phyloP scores from a whole-genome alignment of 2,329 filamentous ascomycete species.

The Ophiostoma angusticollis region DNA sequence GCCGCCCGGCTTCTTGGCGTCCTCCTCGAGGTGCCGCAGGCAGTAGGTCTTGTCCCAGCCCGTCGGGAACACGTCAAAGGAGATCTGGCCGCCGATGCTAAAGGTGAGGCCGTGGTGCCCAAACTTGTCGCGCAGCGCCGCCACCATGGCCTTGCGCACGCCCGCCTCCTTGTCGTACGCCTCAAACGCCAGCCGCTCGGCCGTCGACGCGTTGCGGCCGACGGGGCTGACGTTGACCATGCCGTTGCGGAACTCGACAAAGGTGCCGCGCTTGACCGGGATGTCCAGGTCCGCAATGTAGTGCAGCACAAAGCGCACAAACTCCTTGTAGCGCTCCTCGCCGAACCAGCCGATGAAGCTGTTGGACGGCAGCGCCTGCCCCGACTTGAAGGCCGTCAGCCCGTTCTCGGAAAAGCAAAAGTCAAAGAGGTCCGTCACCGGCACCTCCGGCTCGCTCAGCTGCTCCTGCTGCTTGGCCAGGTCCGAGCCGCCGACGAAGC shows the following conservation, averaged over 20 bases:
- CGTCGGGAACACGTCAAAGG: constrained; percentile 91
- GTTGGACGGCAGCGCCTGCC: constrained; percentile 59
- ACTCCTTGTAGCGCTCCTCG: constrained; percentile 67
- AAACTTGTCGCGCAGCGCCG: constrained; percentile 66
- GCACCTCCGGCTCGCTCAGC: constrained; percentile 53
- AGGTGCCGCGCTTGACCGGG: constrained; percentile 72
- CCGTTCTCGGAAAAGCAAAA: constrained; percentile 98
- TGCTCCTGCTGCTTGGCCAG: constrained; percentile 93
- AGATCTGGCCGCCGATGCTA: constrained; percentile 94
- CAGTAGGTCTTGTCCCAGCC: constrained; percentile 99
- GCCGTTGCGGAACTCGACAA: constrained; percentile 80
- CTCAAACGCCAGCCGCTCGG: constrained; percentile 75
- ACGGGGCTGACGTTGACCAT: constrained; percentile 81
- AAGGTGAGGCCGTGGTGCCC: constrained; percentile 74
- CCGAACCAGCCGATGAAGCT: constrained; percentile 90
- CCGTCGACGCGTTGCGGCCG: constrained; percentile 69
- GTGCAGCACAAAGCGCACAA: constrained; percentile 64
- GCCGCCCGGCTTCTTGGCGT: constrained; percentile 56
- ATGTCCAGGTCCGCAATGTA: constrained; percentile 77
- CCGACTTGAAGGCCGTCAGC: constrained; percentile 77
- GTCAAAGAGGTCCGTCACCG: constrained; percentile 83
- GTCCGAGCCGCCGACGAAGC: constrained; percentile 87
- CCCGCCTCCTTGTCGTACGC: constrained; percentile 66
- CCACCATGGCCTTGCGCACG: constrained; percentile 65
- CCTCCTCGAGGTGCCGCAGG: constrained; percentile 71